Conservation (phyloP, 306 rosid genomes). For the Cucumis sativus region DNA sequence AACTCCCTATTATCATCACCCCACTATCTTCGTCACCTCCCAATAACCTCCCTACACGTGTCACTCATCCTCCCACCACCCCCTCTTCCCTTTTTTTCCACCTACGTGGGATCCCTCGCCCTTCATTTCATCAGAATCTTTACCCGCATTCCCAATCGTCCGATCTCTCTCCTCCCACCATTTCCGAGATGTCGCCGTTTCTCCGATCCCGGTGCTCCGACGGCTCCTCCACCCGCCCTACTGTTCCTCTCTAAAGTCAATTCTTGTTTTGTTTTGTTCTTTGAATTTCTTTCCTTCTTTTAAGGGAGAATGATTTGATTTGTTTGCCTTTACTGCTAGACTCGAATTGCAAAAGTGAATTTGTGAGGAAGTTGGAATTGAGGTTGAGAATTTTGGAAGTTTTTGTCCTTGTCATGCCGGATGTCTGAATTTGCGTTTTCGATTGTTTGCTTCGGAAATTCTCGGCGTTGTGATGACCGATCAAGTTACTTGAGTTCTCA, state of each 20-base stretch:
- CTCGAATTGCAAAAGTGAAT: not conserved
- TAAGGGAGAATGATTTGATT: not conserved
- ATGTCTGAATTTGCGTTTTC: conserved; percentile 11
- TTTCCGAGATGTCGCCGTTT: not conserved
- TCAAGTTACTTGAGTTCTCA: conserved; percentile 27
- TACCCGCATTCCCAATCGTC: not conserved
- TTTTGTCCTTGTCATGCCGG: not conserved
- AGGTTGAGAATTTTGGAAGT: conserved; percentile 6
- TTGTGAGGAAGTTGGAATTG: conserved; percentile 24
- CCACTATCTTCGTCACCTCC: not conserved
- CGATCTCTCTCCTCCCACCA: not conserved
- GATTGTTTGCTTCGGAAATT: conserved; percentile 13
- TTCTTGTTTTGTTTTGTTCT: not conserved
- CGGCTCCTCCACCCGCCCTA: not conserved
- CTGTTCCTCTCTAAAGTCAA: not conserved
- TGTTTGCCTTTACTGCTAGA: not conserved
- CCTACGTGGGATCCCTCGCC: conserved; percentile 12
- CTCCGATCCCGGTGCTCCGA: conserved; percentile 1
- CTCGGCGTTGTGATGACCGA: conserved; percentile 27
- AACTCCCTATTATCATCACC: not conserved
- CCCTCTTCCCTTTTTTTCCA: not conserved
- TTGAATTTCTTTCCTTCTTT: not conserved
- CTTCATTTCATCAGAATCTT: conserved; percentile 7
- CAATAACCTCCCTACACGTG: not conserved
- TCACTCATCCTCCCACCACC: not conserved